A percentile compares a stretch with the other conserved stretches of the same genome.
Conservation (phyloP, 176 grass and related monocot species). For the Secale cereale region DNA sequence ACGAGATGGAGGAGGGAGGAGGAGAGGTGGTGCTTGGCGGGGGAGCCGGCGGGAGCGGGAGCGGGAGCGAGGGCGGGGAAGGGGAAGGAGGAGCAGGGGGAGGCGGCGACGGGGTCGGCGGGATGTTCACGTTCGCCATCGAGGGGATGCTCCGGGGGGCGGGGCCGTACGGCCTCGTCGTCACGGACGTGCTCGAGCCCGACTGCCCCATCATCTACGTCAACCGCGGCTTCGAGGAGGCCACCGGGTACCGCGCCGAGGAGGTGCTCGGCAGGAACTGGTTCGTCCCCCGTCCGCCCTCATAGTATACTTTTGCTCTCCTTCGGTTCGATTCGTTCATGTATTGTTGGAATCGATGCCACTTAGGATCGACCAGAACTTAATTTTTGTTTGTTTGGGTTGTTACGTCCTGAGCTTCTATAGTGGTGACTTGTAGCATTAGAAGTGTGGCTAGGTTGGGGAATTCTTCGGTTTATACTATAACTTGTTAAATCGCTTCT, state of each 20-base stretch:
- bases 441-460: neutral
- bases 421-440: neutral
- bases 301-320: neutral
- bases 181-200: slow-evolving; percentile 86
- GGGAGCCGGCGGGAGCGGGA: neutral
- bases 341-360: neutral
- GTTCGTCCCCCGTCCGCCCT: slow-evolving; percentile 21
- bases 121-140: slow-evolving; percentile 69
- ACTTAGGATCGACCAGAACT: neutral
- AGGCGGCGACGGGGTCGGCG: slow-evolving; percentile 16
- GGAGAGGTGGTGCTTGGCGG: neutral
- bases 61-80: neutral
- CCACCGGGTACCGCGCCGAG: slow-evolving; percentile 86
- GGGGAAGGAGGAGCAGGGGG: neutral
- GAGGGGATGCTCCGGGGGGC: slow-evolving; percentile 67
- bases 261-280: slow-evolving; percentile 98
- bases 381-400: neutral
- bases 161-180: slow-evolving; percentile 74
- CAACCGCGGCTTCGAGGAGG: slow-evolving; percentile 91
- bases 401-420: neutral
- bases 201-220: slow-evolving; percentile 96
- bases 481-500: neutral
- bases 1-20: slow-evolving; percentile 38
- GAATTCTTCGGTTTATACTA: neutral
- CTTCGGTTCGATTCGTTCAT: neutral